phyloP scores from a whole-genome alignment of 371 early-diverging fungal genomes.

The Actinomucor elegans region DNA sequence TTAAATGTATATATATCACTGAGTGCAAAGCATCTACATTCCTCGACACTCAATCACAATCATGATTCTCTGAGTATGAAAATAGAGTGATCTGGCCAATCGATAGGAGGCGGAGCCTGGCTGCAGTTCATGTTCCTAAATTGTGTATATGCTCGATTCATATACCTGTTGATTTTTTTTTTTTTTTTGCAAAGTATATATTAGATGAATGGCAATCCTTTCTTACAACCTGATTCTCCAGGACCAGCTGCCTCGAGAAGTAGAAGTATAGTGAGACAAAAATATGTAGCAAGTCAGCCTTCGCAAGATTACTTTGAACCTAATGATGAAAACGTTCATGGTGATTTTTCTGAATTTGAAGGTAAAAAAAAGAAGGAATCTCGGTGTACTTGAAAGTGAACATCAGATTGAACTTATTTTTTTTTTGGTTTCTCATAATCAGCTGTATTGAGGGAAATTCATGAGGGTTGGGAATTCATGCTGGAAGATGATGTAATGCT shows the following conservation, averaged over 20 bases:
- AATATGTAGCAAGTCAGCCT: constrained; percentile 9
- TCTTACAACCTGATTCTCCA: constrained; percentile 15
- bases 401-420: not conserved
- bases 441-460: constrained; percentile 53
- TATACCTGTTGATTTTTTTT: not conserved
- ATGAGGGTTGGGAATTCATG: constrained; percentile 68
- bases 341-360: constrained; percentile 41
- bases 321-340: constrained; percentile 10
- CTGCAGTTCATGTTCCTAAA: no score
- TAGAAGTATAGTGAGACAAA: constrained; percentile 10
- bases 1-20: no score
- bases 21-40: no score
- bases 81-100: no score
- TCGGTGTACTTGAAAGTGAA: no score
- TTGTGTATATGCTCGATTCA: no score
- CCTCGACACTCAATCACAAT: no score
- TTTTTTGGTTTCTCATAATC: no score
- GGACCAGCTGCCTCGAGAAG: constrained; percentile 7
- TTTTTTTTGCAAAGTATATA: not conserved
- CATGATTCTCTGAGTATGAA: no score
- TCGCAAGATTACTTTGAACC: constrained; percentile 14
- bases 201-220: constrained; percentile 22
- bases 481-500: constrained; percentile 50
- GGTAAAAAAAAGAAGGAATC: constrained; percentile 13
- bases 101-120: no score